Evolutionary conservation across 305 asterid genomes (phyloP).

Genomic region (Fraxinus greggii): DNA sequence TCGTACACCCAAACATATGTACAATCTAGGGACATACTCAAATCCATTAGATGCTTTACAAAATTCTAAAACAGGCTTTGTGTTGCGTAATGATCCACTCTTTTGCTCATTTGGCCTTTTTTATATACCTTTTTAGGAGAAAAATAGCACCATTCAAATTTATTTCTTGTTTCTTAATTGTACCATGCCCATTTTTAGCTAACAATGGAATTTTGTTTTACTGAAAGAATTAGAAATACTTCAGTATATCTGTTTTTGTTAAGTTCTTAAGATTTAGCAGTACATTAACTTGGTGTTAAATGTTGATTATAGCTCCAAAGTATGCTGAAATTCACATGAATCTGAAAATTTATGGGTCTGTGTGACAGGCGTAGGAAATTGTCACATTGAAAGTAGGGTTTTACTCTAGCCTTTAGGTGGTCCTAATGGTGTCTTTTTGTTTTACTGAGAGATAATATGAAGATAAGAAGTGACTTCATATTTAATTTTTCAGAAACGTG

Average conservation of each 20-base stretch:
- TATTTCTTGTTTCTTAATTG: not conserved
- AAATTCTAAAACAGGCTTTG: not conserved
- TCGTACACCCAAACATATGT: not conserved
- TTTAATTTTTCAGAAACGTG: not conserved
- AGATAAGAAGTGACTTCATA: not conserved
- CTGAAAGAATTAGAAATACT: not conserved
- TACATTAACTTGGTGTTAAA: not conserved
- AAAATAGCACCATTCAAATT: not conserved
- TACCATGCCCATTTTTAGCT: not conserved
- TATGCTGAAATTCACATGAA: not conserved
- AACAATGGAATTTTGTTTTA: not conserved
- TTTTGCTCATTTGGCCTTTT: not conserved
- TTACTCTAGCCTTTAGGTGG: not conserved
- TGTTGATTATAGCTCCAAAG: not conserved
- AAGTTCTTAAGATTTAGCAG: not conserved
- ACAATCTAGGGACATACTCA: not conserved
- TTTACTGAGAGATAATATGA: not conserved
- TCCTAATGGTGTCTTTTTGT: not conserved
- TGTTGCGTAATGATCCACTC: not conserved
- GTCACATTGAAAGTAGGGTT: not conserved
- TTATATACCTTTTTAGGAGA: not conserved
- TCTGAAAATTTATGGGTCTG: constrained; percentile 3
- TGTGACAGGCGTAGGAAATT: not conserved
- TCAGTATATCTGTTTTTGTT: not conserved
- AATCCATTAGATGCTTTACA: not conserved